These are phyloP conservation scores for Boechera retrofracta DNA, from an alignment of 345 rosid species.

Conservation along the genomic window DNA sequence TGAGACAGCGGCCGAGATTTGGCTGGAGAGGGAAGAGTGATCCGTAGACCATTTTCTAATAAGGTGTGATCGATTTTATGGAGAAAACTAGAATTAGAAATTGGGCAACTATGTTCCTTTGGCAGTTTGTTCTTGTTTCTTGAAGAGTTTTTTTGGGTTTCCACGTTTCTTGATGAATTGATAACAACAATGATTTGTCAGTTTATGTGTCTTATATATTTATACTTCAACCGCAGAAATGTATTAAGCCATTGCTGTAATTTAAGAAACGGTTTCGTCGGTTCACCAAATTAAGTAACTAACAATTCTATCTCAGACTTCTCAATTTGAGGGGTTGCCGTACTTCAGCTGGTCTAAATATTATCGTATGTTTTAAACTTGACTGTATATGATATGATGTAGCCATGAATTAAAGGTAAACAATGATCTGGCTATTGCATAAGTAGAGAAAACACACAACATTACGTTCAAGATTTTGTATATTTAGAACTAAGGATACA, in stretches of 20 bases:
- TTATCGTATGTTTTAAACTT: not conserved
- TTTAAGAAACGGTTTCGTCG: not conserved
- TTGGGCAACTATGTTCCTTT: slow-evolving; percentile 48
- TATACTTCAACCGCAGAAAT: not conserved
- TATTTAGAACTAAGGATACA: not conserved
- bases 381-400: not conserved
- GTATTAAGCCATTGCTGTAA: not conserved
- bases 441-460: not conserved
- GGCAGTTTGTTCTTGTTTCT: slow-evolving; percentile 40
- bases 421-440: not conserved
- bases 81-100: slow-evolving; percentile 20
- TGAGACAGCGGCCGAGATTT: not conserved
- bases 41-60: slow-evolving; percentile 35
- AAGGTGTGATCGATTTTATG: slow-evolving; percentile 25
- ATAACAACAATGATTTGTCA: slow-evolving; percentile 5
- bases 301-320: not conserved
- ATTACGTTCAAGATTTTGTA: not conserved
- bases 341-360: not conserved
- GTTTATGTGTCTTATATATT: not conserved
- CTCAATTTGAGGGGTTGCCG: no score
- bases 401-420: not conserved
- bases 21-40: slow-evolving; percentile 32
- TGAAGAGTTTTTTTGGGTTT: slow-evolving; percentile 17
- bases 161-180: not conserved
- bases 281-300: not conserved